Evolutionary conservation across 176 grass and related monocot species (phyloP), one percentile per base, ranked within the genome.

Genomic region (Phoenix roebelenii): DNA sequence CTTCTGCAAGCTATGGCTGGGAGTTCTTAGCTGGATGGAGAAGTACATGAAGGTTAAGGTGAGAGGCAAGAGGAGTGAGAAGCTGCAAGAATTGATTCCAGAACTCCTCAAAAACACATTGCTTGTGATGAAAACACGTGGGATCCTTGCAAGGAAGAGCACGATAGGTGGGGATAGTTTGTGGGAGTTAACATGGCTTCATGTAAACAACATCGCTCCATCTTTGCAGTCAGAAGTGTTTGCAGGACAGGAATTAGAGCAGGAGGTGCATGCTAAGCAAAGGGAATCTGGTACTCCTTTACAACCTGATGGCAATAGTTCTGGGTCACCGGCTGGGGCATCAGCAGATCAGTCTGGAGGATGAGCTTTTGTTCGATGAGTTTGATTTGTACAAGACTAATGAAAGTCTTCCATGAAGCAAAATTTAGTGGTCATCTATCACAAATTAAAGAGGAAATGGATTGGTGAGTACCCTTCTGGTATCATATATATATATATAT

Each of bases 51-150:
- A 81, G 64, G 78, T 89, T 62, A 97, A 83, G 71, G 58, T 91
- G 70, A 87, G 81, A 72, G 87, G 87, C 48, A 85, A 85, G 62
- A 91, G 81, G 65, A 83, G 79, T 26, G 93, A 97, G 66, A 97
- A 91, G 76, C 65, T 97, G 50, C 84, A 97, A n/a, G 93, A 97
- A 76, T 65, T 82, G 16, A 85, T 97, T 78, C 87, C 87, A 20
- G 93, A 97, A 55, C 82, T 92, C 19, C 73, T 97, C 2, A 97
- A 97, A 78, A 97, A 85, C 80, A 91, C 72, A 54, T 81, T 97
- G 23, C 50, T 97, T 72, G 81, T 92, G 66, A 88, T 92, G 87
- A 97, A 97, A 82, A 79, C 87, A 15, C 83, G 51, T 69, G 87
- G 81, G 25, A 59, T 82, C 29, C 81, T 97, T 22, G 80, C 56